Evolutionary conservation across 1,139 yeast genomes (phyloP), one percentile per base, ranked within the genome.

Genomic region (Protomyces inouyei): DNA sequence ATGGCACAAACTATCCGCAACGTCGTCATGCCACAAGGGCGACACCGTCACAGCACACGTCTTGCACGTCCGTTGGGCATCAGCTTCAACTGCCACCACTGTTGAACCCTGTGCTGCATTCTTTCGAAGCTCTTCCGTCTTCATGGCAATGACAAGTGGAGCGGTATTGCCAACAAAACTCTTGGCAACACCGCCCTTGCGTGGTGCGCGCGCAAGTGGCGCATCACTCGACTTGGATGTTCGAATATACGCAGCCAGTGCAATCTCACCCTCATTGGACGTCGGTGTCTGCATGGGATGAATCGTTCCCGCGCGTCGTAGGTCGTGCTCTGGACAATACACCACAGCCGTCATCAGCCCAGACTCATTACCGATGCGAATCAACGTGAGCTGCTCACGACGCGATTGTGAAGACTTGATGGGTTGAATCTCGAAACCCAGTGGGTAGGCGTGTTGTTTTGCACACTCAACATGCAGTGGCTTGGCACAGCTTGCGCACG

Each of bases 401-500:
- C 69, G 66, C 6, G 67, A 51, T 18, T 57, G 61, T 25, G 61
- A 63, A 36, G 67, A 68, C 57, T 64, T 70, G 61, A 65, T 65
- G 0, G 71, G 68, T 32, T 55, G 61, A 2, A 75, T 56, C 25
- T 60, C 64, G 55, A 66, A 66, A 35, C 65, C 67, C 12, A 66
- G 37, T 4, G 37, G 43, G 45, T 57, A 65, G 36, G 52, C 63
- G 5, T 60, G 52, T 23, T 48, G 37, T 8, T 23, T 32, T n/a
- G 64, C 65, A 32, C 61, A 64, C 23, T 61, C 52, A 40, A 67
- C 68, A 64, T 59, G 70, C 21, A 52, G 28, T 5, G 51, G 21
- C 16, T 46, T 71, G 0, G 72, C 67, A 68, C 87, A 84, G 2
- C 74, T 64, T 9, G 74, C 73, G 71, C 88, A 84, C 16, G 70